These are phyloP conservation scores for Heterobasidion annosum DNA, from an alignment of 1,284 basidiomycete genomes.

Conservation along the genomic window DNA sequence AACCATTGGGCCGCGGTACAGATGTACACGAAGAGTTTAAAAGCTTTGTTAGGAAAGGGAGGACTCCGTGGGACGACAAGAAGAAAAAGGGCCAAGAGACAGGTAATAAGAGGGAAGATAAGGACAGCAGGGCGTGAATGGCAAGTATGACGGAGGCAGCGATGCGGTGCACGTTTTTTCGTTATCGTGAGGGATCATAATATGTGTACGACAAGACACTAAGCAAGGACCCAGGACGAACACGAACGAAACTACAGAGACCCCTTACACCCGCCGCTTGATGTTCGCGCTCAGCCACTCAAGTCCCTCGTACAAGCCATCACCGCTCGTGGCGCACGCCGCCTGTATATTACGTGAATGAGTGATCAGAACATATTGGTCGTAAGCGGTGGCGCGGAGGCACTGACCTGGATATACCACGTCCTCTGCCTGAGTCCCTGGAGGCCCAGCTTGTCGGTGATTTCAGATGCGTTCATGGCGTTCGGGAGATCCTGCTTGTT, in stretches of 20 bases:
- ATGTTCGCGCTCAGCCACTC: constrained; percentile 93
- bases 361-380: constrained; percentile 6
- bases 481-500: constrained; percentile 99
- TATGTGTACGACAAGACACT: constrained; percentile 16
- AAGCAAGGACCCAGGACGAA: constrained; percentile 25
- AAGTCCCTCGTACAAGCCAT: constrained; percentile 98
- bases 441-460: constrained; percentile 98
- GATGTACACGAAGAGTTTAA: constrained; percentile 5
- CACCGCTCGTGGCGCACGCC: constrained; percentile 97
- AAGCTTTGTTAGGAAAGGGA: not conserved
- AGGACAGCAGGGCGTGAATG: constrained; percentile 4
- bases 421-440: constrained; percentile 95
- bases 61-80: constrained; percentile 11
- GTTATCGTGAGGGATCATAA: constrained; percentile 39
- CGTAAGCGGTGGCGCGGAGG: not conserved
- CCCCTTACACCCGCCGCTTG: constrained; percentile 66
- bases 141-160: constrained; percentile 1
- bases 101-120: constrained; percentile 5
- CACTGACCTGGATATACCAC: constrained; percentile 92
- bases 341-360: constrained; percentile 40
- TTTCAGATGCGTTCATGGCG: constrained; percentile 99
- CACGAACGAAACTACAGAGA: constrained; percentile 15
- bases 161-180: constrained; percentile 20
- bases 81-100: constrained; percentile 9
- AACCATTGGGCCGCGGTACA: not conserved